phyloP scores from a whole-genome alignment of 495 filamentous ascomycete species.

The Penicillium diatomitis region DNA sequence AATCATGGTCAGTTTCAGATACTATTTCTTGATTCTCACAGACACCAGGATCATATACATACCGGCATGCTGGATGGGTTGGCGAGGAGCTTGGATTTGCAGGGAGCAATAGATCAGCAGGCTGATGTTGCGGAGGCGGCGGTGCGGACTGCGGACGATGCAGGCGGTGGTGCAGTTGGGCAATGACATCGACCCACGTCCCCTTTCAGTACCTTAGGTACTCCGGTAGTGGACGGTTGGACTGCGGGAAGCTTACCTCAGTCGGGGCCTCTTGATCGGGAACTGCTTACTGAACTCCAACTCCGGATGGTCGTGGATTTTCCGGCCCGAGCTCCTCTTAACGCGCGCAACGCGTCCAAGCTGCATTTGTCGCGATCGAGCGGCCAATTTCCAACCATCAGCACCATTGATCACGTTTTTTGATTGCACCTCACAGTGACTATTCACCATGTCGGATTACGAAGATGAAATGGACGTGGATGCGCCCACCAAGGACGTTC shows the following conservation, averaged over 20 bases:
- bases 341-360: slow-evolving; percentile 33
- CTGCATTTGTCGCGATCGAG: slow-evolving; percentile 7
- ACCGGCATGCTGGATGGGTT: slow-evolving; percentile 41
- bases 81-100: slow-evolving; percentile 8
- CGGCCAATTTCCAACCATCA: no score
- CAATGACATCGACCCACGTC: slow-evolving; percentile 28
- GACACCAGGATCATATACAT: slow-evolving; percentile 4
- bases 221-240: no score
- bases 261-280: no score
- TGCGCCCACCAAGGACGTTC: slow-evolving; percentile 48
- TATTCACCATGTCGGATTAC: slow-evolving; percentile 70
- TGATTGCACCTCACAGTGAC: neutral
- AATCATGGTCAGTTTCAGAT: neutral
- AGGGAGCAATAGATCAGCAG: slow-evolving; percentile 1
- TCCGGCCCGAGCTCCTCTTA: slow-evolving; percentile 40
- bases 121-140: slow-evolving; percentile 8
- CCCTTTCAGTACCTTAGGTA: slow-evolving; percentile 1
- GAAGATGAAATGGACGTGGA: slow-evolving; percentile 87
- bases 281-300: no score
- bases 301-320: slow-evolving; percentile 16
- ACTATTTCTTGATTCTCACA: no score
- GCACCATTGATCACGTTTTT: no score
- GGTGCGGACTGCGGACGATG: slow-evolving; percentile 13
- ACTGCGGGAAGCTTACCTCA: no score
- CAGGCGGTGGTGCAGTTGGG: slow-evolving; percentile 19